Evolutionary conservation across 805 yeast species (phyloP).

Genomic region (Sporopachydermia quercuum): DNA sequence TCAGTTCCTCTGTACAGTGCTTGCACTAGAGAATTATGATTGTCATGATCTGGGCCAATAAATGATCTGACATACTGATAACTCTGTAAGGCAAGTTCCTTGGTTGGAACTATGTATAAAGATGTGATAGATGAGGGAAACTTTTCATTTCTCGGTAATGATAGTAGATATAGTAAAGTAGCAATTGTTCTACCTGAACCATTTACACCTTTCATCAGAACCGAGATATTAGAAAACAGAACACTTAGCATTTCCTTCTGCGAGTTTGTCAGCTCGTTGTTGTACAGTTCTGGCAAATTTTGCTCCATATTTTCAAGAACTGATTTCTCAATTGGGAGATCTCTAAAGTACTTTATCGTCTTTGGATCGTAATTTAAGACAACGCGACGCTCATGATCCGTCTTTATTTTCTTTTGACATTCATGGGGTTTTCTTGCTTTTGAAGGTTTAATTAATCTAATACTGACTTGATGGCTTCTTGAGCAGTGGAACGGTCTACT

Average conservation of each 20-base stretch:
- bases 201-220: constrained; percentile 15
- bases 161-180: constrained; percentile 13
- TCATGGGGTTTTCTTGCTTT: too few species aligned
- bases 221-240: constrained; percentile 15
- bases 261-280: constrained; percentile 12
- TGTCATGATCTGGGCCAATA: neutral
- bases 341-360: constrained; percentile 10
- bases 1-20: constrained; percentile 15
- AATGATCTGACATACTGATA: constrained; percentile 6
- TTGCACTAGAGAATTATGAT: constrained; percentile 12
- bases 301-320: constrained; percentile 5
- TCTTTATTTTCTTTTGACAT: too few species aligned
- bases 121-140: constrained; percentile 10
- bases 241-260: constrained; percentile 17
- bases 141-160: constrained; percentile 7
- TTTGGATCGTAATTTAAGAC: constrained; percentile 14
- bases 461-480: too few species aligned
- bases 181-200: constrained; percentile 22
- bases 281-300: constrained; percentile 6
- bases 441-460: too few species aligned
- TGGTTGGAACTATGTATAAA: constrained; percentile 20
- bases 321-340: constrained; percentile 8
- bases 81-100: constrained; percentile 20
- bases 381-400: too few species aligned
- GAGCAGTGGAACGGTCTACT: too few species aligned